Base-by-base conservation (phyloP, 306 rosid species). In the Hippophae tibetana region DNA sequence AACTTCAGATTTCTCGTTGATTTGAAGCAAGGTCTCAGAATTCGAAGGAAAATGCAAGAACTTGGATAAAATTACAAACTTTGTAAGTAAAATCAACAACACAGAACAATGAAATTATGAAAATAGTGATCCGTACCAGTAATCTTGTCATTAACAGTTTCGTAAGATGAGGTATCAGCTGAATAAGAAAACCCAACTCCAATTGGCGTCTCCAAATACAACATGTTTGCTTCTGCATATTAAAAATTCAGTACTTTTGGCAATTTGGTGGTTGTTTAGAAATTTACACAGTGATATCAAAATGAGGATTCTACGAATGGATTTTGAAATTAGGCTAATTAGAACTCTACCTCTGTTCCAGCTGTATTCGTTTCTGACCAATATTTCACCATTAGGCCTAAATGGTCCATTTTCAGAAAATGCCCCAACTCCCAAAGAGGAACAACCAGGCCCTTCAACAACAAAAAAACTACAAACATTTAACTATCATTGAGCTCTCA, bases 121-220 rank as follows among this genome's bases (percentile, higher is more conserved):
- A 58, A 50, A 8, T 10, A 57, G 18, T 8, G 42, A 44, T 42
- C 23, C 64, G 10, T 55, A 44, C 86, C 86, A 57, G 86, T 81
- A 76, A 77, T 81, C 61, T 47, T 72, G 72, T 81, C 86, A 41
- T 61, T 72, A 38, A 81, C 78, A 57, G 78, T 49, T 63, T 73
- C 80, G 52, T 77, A 71, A 10, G 82, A 81, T 43, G 82, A 64
- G 9, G 80, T 63, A 68, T 77, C 70, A 12, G 71, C 48, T 42
- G 86, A 69, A 58, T 81, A 81, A 47, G 86, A 81, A 68, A 81
- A 81, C 43, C 85, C 83, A 68, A 81, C 83, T 60, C 83, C 86
- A 12, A 81, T 59, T 23, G 86, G 86, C 14, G 81, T 69, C 74
- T 81, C 86, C 73, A 81, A 56, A 68, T 74, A 81, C 50, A 81